phyloP scores from a whole-genome alignment of 208 protist genomes.

The Trichomonas gallinae region DNA sequence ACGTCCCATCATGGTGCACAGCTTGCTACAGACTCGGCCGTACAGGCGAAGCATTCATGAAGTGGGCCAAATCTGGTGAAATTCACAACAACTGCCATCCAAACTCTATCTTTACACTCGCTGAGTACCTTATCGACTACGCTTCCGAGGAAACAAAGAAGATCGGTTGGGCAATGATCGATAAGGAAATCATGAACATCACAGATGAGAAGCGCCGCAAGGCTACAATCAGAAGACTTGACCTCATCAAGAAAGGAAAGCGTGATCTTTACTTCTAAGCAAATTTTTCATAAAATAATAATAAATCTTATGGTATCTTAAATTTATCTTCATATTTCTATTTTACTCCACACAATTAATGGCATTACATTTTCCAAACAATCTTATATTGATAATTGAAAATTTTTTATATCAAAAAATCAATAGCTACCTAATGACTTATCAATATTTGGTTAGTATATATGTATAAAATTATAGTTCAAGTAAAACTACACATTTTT shows the following conservation, averaged over 20 bases:
- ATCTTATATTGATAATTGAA: too few species aligned
- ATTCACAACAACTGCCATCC: conserved; percentile 47
- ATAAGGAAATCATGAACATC: background rate
- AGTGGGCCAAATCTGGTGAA: conserved; percentile 36
- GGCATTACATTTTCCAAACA: too few species aligned
- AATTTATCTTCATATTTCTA: too few species aligned
- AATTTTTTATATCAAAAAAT: too few species aligned
- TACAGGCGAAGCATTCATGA: conserved; percentile 47
- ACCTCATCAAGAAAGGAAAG: background rate
- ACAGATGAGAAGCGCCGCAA: background rate
- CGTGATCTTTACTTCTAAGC: background rate
- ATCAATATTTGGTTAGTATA: too few species aligned
- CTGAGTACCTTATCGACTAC: conserved; percentile 28
- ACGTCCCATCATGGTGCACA: conserved; percentile 43
- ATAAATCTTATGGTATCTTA: too few species aligned
- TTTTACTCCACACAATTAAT: too few species aligned
- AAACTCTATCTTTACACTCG: conserved; percentile 39
- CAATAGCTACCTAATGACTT: too few species aligned
- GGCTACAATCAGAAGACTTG: background rate
- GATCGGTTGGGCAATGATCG: background rate
- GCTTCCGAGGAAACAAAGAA: background rate
- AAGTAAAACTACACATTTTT: too few species aligned
- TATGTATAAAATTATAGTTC: too few species aligned
- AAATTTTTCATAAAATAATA: background rate
- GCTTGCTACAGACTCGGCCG: conserved; percentile 41